Conservation (phyloP, 2,329 filamentous ascomycete species). For the Ciborinia camelliae region DNA sequence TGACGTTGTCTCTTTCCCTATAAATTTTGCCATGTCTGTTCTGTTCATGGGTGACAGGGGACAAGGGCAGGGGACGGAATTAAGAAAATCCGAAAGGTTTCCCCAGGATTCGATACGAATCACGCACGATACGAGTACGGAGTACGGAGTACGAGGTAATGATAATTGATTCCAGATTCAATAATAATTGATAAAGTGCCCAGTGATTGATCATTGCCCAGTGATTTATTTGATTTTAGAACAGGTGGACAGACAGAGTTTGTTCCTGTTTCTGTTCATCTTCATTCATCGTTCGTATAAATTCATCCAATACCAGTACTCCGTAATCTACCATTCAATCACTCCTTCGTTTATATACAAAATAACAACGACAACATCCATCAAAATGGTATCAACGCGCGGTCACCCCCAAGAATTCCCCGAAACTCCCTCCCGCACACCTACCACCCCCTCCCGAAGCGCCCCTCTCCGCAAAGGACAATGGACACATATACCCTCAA, state of each 20-base stretch:
- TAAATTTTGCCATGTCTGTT: slow-evolving; percentile 12
- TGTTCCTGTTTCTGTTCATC: too few relatives aligned
- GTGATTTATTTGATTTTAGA: slow-evolving; percentile 13
- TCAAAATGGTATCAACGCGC: slow-evolving; percentile 49
- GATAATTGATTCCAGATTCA: too few relatives aligned
- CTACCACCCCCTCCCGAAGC: slow-evolving; percentile 22
- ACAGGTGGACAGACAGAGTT: not conserved
- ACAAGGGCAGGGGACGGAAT: slow-evolving; percentile 5
- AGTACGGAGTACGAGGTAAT: too few relatives aligned
- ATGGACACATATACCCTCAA: slow-evolving; percentile 60
- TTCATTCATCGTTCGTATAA: not conserved
- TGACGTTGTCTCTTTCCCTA: slow-evolving; percentile 14
- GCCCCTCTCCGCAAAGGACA: slow-evolving; percentile 12
- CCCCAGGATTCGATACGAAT: too few relatives aligned
- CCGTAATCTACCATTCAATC: too few relatives aligned
- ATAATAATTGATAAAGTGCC: too few relatives aligned
- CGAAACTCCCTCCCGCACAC: slow-evolving; percentile 30
- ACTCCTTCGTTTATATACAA: not conserved
- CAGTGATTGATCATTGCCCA: too few relatives aligned
- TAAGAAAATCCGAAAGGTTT: slow-evolving; percentile 19
- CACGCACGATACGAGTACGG: too few relatives aligned
- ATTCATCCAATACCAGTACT: too few relatives aligned
- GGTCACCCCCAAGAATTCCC: slow-evolving; percentile 51
- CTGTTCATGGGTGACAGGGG: not conserved
- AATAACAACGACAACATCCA: not conserved